Conservation (phyloP, 495 filamentous ascomycete species). For the Xylaria intraflava region DNA sequence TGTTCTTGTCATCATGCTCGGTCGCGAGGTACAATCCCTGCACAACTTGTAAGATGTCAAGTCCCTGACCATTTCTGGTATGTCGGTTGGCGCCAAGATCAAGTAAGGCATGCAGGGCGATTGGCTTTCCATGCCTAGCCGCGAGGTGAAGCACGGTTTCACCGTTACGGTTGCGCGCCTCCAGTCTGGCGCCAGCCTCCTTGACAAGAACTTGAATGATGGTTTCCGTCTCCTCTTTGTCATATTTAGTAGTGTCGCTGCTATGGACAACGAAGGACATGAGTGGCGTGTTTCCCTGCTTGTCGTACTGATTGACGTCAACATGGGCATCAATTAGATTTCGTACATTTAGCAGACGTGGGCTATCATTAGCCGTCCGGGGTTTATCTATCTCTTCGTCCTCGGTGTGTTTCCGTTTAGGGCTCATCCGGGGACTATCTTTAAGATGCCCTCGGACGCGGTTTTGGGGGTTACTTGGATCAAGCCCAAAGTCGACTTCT, state of each 20-base stretch:
- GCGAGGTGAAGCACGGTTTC: conserved; percentile 44
- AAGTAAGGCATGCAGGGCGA: conserved; percentile 37
- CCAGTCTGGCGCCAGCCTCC: conserved; percentile 27
- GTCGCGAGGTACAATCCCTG: conserved; percentile 24
- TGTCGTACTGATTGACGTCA: conserved; percentile 41
- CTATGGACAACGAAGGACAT: conserved; percentile 42
- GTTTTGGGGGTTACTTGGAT: not conserved
- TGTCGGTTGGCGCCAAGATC: conserved; percentile 37
- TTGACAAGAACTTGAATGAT: conserved; percentile 28
- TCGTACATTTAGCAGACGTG: conserved; percentile 27
- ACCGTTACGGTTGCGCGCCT: conserved; percentile 38
- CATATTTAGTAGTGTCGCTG: conserved; percentile 27
- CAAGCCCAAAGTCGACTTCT: conserved; percentile 28
- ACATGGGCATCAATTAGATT: conserved; percentile 29
- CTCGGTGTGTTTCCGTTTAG: conserved; percentile 22
- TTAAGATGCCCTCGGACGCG: not conserved
- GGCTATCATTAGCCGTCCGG: not conserved
- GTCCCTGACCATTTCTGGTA: conserved; percentile 33
- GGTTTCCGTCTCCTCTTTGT: conserved; percentile 34
- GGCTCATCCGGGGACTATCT: not conserved
- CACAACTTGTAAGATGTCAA: conserved; percentile 33
- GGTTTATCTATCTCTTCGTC: conserved; percentile 14
- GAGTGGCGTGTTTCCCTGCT: conserved; percentile 34
- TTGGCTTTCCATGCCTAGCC: conserved; percentile 36
- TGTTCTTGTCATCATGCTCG: conserved; percentile 17